Percentiles rank a stretch among this genome's conserved stretches.
Conservation (phyloP, 1,284 basidiomycete species). For the Chalciporus sp. region DNA sequence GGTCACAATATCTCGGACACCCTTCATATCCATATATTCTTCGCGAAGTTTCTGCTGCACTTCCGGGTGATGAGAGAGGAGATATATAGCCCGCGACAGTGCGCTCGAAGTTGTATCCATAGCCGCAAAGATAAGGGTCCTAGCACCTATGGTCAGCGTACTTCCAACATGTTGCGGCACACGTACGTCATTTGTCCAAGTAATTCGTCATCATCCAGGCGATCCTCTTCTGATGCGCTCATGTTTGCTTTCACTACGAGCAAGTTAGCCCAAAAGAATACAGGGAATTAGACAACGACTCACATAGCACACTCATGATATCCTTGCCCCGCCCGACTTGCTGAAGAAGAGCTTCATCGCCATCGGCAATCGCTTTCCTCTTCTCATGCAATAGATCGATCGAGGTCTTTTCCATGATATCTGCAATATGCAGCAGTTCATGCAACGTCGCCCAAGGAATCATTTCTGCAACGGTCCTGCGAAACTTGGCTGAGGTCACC, state of each 20-base stretch:
- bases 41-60: constrained; percentile 11
- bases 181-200: neutral
- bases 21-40: constrained; percentile 16
- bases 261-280: neutral
- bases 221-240: neutral
- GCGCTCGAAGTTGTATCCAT: no score
- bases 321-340: constrained; percentile 32
- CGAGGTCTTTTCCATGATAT: constrained; percentile 47
- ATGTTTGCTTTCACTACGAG: no score
- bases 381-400: constrained; percentile 40
- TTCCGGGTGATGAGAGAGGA: no score
- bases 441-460: constrained; percentile 41
- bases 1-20: constrained; percentile 9
- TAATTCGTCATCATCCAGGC: constrained; percentile 23
- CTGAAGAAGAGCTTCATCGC: constrained; percentile 1
- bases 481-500: constrained; percentile 40
- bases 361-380: constrained; percentile 23
- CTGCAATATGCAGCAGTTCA: constrained; percentile 44
- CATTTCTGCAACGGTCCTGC: constrained; percentile 43
- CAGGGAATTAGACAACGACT: neutral
- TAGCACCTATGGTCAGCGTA: neutral
- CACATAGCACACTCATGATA: constrained; percentile 17
- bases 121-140: neutral
- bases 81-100: no score
- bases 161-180: no score